phyloP scores from a whole-genome alignment of 108 stramenopile species.

The Seminavis robusta region DNA sequence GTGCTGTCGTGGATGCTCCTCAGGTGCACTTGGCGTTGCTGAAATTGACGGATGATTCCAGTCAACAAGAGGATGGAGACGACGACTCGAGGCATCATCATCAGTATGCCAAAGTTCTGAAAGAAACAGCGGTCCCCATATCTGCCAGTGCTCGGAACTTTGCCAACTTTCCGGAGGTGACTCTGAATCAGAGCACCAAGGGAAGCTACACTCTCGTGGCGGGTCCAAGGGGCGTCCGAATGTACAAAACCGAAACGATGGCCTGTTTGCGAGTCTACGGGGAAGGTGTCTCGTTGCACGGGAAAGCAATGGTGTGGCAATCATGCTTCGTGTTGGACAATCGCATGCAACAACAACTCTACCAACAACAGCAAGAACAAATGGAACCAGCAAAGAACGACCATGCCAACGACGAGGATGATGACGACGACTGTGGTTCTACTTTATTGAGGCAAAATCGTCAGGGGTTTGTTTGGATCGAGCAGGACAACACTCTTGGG shows the following conservation, averaged over 20 bases:
- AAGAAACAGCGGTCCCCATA: too few species aligned
- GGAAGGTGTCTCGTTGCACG: constrained; percentile 57
- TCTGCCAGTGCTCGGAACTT: too few species aligned
- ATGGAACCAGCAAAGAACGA: constrained; percentile 10
- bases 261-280: constrained; percentile 41
- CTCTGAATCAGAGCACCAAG: constrained; percentile 23
- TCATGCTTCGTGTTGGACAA: constrained; percentile 25
- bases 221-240: constrained; percentile 34
- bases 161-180: too few species aligned
- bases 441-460: too few species aligned
- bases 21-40: too few species aligned
- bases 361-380: constrained; percentile 2
- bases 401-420: background rate
- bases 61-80: too few species aligned
- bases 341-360: background rate
- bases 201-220: constrained; percentile 41
- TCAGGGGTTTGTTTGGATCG: too few species aligned
- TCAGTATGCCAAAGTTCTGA: too few species aligned
- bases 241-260: constrained; percentile 43
- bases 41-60: too few species aligned
- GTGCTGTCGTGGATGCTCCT: too few species aligned
- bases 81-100: too few species aligned
- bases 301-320: constrained; percentile 47
- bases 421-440: constrained; percentile 2
- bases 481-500: too few species aligned